Evolutionary conservation across 2,329 filamentous ascomycete genomes (phyloP), one percentile per base, ranked within the genome.

Genomic region (Thelonectria olida): DNA sequence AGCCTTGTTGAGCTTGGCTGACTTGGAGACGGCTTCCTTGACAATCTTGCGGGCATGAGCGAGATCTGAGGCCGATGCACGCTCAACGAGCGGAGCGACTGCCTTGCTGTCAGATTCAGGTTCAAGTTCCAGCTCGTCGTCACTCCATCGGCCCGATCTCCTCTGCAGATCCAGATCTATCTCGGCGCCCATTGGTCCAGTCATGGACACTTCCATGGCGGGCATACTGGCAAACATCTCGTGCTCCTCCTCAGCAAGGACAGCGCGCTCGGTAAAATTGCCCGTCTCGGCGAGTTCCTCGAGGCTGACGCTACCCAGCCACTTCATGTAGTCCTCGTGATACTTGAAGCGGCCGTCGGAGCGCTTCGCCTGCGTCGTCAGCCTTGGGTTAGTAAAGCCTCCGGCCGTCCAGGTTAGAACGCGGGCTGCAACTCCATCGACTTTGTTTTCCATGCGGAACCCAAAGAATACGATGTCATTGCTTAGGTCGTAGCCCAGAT

Each of bases 1-100:
- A 10, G 67, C 68, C n/a, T 31, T 56, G 54, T 68, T 71, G 13
- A 17, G 62, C 54, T 66, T 42, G 38, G 55, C 39, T 9, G 62
- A 59, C 22, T 54, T 38, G 19, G 60, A 50, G 23, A 63, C 53
- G n/a, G 67, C 68, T 5, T 61, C 36, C 9, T 55, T 36, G 2
- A 70, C 67, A 19, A 70, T 54, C 8, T 25, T 22, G 20, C 63
- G 66, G n/a, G 68, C 67, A 13, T 12, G 27, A 2, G 28, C 42
- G 20, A 70, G 25, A 20, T 61, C 53, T 4, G 47, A 27, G 12
- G 49, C n/a, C 10, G 31, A 41, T 31, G 61, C 25, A 19, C 36
- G 45, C 9, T 31, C 56, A 9, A 49, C 22, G 5, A 58, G 53
- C 7, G 58, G 58, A 39, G 28, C 42, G 36, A 13, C 36, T 42